Conservation (phyloP, 139 green algal genomes). For the Chlamydomonas sp. region DNA sequence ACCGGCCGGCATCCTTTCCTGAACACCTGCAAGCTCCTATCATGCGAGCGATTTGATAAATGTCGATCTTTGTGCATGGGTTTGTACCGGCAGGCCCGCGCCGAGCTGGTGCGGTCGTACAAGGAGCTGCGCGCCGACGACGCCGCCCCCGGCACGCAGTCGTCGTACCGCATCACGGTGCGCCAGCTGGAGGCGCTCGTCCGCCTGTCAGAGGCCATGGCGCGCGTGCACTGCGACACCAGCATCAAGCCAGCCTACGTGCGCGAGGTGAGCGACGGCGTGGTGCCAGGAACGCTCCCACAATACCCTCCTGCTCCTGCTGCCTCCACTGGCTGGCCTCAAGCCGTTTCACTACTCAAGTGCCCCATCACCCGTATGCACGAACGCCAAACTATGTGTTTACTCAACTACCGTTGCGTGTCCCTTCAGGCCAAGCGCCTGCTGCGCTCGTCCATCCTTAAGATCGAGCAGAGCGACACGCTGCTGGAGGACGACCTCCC, state of each 20-base stretch:
- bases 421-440: conserved; percentile 76
- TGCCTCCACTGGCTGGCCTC: no score
- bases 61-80: background rate
- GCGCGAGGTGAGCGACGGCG: conserved; percentile 48
- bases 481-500: conserved; percentile 73
- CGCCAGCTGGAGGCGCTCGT: conserved; percentile 97
- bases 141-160: conserved; percentile 79
- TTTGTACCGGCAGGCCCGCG: conserved; percentile 59
- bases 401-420: background rate
- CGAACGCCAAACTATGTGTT: no score
- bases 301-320: no score
- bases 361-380: no score
- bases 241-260: conserved; percentile 60
- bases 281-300: no score
- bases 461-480: conserved; percentile 81
- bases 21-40: no score
- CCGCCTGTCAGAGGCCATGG: conserved; percentile 66
- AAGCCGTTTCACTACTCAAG: no score
- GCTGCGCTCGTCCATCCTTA: conserved; percentile 92
- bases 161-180: conserved; percentile 92
- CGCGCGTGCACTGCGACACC: conserved; percentile 56
- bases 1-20: no score
- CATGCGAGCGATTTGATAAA: no score
- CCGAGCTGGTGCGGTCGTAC: conserved; percentile 85
- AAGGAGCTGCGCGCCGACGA: conserved; percentile 89